These are phyloP conservation scores for Clavispora phyllophila DNA, from an alignment of 805 yeast species.

Conservation along the genomic window DNA sequence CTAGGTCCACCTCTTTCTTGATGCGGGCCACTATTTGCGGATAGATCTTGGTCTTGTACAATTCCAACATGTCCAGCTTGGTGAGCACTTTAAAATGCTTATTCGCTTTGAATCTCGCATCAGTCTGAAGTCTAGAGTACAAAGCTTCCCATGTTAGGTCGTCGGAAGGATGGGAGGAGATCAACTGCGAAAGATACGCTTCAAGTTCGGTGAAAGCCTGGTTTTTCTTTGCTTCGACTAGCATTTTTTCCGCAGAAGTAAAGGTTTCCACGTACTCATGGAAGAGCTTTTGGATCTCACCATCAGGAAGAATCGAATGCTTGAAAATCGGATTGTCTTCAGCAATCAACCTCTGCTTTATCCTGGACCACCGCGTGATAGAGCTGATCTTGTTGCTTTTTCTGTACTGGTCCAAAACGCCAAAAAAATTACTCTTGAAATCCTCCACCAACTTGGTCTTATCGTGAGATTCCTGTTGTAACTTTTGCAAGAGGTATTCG, in stretches of 20 bases:
- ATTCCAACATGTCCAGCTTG: constrained; percentile 54
- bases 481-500: constrained; percentile 43
- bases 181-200: constrained; percentile 41
- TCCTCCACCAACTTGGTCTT: constrained; percentile 50
- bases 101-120: constrained; percentile 53
- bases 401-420: constrained; percentile 38
- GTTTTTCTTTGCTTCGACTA: constrained; percentile 27
- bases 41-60: constrained; percentile 39
- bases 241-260: constrained; percentile 3
- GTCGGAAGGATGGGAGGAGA: constrained; percentile 23
- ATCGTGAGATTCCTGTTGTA: constrained; percentile 47
- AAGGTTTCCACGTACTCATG: constrained; percentile 37
- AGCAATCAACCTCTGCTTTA: constrained; percentile 41
- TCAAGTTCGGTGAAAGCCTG: constrained; percentile 52
- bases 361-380: constrained; percentile 61
- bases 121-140: constrained; percentile 32
- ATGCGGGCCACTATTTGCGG: constrained; percentile 21
- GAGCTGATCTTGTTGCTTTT: constrained; percentile 38
- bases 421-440: constrained; percentile 49
- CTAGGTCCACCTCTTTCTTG: constrained; percentile 15
- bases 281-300: constrained; percentile 51
- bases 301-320: constrained; percentile 55
- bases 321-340: constrained; percentile 65
- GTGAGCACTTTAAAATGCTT: constrained; percentile 48
- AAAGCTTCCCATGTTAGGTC: constrained; percentile 36